Evolutionary conservation across 1,139 yeast genomes (phyloP), one percentile per base, ranked within the genome.

Genomic region (Scheffersomyces illinoinensis): DNA sequence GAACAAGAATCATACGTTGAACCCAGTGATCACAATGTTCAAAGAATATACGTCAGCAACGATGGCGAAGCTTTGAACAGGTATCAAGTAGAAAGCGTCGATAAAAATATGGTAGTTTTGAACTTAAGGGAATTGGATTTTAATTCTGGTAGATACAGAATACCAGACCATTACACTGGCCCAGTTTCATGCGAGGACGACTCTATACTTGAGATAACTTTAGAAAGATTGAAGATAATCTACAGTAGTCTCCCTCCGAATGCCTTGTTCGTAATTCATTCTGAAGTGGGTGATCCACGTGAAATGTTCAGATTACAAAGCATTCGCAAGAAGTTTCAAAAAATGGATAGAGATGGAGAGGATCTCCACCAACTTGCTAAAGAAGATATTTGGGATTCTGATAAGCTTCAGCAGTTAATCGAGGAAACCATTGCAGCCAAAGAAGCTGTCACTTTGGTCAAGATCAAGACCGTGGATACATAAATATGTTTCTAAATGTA

Each of bases 261-360:
- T 54, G 83, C 96, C 0, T 74, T 88, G 26, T 67, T 93, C 47
- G 74, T 92, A 0, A 70, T 93, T 0, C 77, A 85, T 66, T 81
- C 92, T 0, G 91, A 90, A 1, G 78, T 84, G 58, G 93, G 93
- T 2, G 84, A 86, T 64, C 86, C 89, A 3, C 69, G 79, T 20
- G 83, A 78, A 53, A 81, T 88, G 85, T 69, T 73, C 18, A 71
- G 76, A 54, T 74, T 91, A 54, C 85, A 83, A 61, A 67, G 67
- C 14, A 63, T 78, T 10, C 83, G 76, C 55, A 66, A 71, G 21
- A 65, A 66, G 61, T 84, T 73, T 70, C 81, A 78, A 62, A 68
- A 60, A 46, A 62, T 65, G 61, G 64, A 85, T 73, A 63, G 84
- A 69, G 74, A 74, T 64, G 71, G 81, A 64, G 66, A 60, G 18